Base-by-base conservation (phyloP, 768 basidiomycete genomes). In the Dendrothele bispora region DNA sequence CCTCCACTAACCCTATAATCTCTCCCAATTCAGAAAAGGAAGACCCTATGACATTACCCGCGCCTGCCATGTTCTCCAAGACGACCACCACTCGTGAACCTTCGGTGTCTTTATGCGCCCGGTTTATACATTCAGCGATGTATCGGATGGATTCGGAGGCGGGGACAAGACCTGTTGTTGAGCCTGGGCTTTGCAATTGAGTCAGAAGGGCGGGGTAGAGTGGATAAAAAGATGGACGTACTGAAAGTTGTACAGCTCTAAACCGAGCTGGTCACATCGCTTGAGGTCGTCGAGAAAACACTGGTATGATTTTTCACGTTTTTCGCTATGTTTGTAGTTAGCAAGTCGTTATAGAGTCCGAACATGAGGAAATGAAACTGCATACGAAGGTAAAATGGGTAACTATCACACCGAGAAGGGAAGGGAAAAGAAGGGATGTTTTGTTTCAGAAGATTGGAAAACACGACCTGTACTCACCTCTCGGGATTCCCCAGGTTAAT, bases 401-500 rank as follows among this genome's bases (percentile, higher is more conserved):
- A 32, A 10, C 10, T 32, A 32, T 10, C 10, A 10, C 30, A 20
- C 20, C 26, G 22, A 14, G 45, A 37, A 27, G 28, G 7, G 25
- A 34, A 22, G n/a, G n/a, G 27, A 26, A 30, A 35, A 37, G 17
- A 34, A 43, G 14, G 18, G 26, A 28, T 25, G 14, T 20, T 27
- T 15, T 14, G 39, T 21, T n/a, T n/a, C n/a, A n/a, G n/a, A n/a
- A n/a, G n/a, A n/a, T n/a, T n/a, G n/a, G n/a, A n/a, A n/a, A n/a
- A n/a, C 22, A 38, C n/a, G 24, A 20, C 4, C 21, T n/a, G 3
- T 20, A 66, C 87, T 46, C 42, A 90, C 88, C 54, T 53, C 49
- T 91, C 86, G 0, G 86, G 84, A 62, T 92, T 92, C 34, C 83
- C 91, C 1, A 93, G 74, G 58, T 94, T 94, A 40, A 93, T 78